Evolutionary conservation across 306 rosid species (phyloP), one percentile per base, ranked within the genome.

Genomic region (Vachellia pachyceras): DNA sequence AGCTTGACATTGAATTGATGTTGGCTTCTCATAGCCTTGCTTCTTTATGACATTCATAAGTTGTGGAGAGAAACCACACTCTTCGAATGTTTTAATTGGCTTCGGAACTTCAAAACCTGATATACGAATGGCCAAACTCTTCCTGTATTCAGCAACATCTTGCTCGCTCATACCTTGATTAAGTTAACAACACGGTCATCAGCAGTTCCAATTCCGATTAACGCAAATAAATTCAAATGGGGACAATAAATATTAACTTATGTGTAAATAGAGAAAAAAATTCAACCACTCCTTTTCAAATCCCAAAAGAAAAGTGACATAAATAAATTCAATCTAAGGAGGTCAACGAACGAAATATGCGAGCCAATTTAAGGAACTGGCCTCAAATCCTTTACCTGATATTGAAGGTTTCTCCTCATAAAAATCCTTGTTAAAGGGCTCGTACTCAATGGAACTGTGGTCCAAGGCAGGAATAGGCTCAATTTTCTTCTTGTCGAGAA

Each of bases 71-170:
- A 93, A 93, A 45, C 90, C 94, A 72, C 84, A 89, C 47, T 93
- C 98, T 65, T 90, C 99, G 89, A 95, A 95, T 47, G 91, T 79
- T 89, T 90, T 95, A 37, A 93, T 70, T 29, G 93, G 98, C 88
- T 89, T 91, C 6, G 98, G 99, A 74, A 91, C 94, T 74, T 93
- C 99, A 88, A 95, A 91, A 50, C 99, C 99, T 0, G 94, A 91
- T 36, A 85, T 89, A 6, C 97, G 94, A 85, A 95, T 91, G n/a
- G 97, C 97, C 93, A 93, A 89, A 87, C 92, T 91, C 91, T 91
- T 93, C 40, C 84, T 55, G 73, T 89, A 95, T 22, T 93, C 99
- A 44, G 81, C 79, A 67, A 90, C 92, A 73, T 95, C 99, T 85
- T 91, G 89, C 86, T 95, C 99, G 25, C 92, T 91, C 97, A 93